Evolutionary conservation across 2,329 filamentous ascomycete species (phyloP).

Genomic region (Fusarium dimerum): DNA sequence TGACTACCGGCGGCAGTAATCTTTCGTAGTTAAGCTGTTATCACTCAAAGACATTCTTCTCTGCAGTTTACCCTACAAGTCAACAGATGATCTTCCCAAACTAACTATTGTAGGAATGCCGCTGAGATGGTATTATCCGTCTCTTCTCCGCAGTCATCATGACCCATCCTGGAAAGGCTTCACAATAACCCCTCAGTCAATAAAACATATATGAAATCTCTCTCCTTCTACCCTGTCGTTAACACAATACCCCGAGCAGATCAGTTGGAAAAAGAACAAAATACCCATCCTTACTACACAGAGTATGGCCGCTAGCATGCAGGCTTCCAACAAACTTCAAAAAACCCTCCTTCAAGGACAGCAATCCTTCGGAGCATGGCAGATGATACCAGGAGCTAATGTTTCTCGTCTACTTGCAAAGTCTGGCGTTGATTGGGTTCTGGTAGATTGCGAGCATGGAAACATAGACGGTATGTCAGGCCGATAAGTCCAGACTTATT

Average conservation of each 20-base stretch:
- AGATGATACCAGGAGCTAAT: constrained; percentile 61
- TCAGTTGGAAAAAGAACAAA: too few species aligned
- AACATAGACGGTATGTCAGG: constrained; percentile 42
- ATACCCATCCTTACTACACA: not conserved
- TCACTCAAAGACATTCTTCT: too few species aligned
- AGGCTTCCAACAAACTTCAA: constrained; percentile 48
- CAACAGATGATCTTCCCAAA: not conserved
- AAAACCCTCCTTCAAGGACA: constrained; percentile 47
- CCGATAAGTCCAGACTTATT: not conserved
- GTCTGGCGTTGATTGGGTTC: constrained; percentile 63
- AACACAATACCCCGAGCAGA: too few species aligned
- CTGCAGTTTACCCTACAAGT: too few species aligned
- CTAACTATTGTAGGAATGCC: not conserved
- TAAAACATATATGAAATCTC: too few species aligned
- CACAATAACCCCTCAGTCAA: not conserved
- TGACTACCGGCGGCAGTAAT: too few species aligned
- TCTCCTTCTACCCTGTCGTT: too few species aligned
- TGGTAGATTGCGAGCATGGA: constrained; percentile 56
- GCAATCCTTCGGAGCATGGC: constrained; percentile 58
- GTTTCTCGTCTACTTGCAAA: constrained; percentile 60
- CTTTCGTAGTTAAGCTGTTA: too few species aligned
- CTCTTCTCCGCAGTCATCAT: not conserved
- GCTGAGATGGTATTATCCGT: not conserved
- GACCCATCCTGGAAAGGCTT: not conserved
- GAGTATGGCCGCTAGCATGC: constrained; percentile 31